Evolutionary conservation across 169 alveolate species (phyloP), one percentile per base, ranked within the genome.

Genomic region (Eimeria praecox): DNA sequence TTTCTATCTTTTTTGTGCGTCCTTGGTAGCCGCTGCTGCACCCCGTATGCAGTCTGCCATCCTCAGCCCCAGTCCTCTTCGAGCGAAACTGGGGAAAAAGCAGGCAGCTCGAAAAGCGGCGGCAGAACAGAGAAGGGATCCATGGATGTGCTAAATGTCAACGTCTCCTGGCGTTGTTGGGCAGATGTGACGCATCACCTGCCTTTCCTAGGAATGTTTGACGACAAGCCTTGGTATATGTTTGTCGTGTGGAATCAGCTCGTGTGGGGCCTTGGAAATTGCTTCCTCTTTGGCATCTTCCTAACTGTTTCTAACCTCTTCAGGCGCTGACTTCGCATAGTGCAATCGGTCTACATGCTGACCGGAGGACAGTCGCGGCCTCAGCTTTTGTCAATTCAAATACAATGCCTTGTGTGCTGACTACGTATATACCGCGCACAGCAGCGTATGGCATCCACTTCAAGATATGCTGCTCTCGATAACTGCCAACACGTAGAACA

Each of bases 11-110:
- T 85, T 3, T 33, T 59, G 40, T 85, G 77, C 78, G 92, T 85
- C 35, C 92, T 85, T 33, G 78, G 92, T n/a, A 44, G 71, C 78
- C 92, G 92, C 49, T 52, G 92, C 92, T 52, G 75, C 78, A 85
- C 77, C 10, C 92, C 92, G n/a, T 85, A 85, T 69, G 92, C 92
- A 42, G 92, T 85, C 44, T 59, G 77, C 59, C 77, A 85, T 56
- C 92, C 78, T 2, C 62, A 85, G n/a, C 56, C 42, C n/a, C 86
- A 14, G 73, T 27, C 73, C 27, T 3, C 42, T 46, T 35, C 10
- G 30, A 46, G 90, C 44, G n/a, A 18, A 35, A 35, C 52, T 22
- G 54, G 27, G 46, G 44, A 52, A 20, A 82, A 30, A 82, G 38
- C 49, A 0, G 69, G 38, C 59, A 38, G 0, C 40, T 24, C 12